These are phyloP conservation scores for Pichia sp. DNA, from an alignment of 1,139 yeast genomes.

Conservation along the genomic window DNA sequence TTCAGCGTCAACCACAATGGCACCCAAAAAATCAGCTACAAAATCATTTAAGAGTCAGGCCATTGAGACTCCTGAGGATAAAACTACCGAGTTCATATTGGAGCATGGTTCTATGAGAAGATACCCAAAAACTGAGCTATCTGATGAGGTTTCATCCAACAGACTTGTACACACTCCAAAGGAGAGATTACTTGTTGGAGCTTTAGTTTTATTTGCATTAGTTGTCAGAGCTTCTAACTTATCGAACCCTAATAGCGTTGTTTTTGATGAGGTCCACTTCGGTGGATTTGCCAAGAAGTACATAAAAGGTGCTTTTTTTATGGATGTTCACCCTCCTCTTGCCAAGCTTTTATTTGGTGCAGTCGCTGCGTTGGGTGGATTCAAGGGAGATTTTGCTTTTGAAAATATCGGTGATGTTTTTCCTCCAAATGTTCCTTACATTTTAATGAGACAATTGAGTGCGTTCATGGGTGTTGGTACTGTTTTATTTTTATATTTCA, in stretches of 20 bases:
- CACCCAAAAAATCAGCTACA: conserved; percentile 25
- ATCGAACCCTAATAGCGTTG: conserved; percentile 71
- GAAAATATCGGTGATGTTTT: conserved; percentile 63
- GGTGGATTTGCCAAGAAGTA: conserved; percentile 78
- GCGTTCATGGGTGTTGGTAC: conserved; percentile 81
- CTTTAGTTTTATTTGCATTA: conserved; percentile 51
- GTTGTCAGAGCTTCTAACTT: conserved; percentile 59
- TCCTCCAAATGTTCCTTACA: conserved; percentile 65
- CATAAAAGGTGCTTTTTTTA: conserved; percentile 67
- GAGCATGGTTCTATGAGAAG: conserved; percentile 39
- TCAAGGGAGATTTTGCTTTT: conserved; percentile 71
- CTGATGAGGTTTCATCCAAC: conserved; percentile 35
- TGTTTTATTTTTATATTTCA: conserved; percentile 68
- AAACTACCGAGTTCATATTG: conserved; percentile 36
- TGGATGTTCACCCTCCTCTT: conserved; percentile 94
- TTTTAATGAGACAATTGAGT: conserved; percentile 81
- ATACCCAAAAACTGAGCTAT: conserved; percentile 43
- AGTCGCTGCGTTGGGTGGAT: conserved; percentile 68
- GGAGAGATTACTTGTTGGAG: conserved; percentile 43
- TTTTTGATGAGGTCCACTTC: conserved; percentile 88
- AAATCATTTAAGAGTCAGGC: conserved; percentile 11
- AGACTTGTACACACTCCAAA: conserved; percentile 35
- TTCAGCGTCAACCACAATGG: conserved; percentile 21
- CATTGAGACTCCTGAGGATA: conserved; percentile 14
- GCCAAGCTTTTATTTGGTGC: conserved; percentile 87